phyloP scores from a whole-genome alignment of 2,329 filamentous ascomycete species.

The Thermochaetoides dissita region DNA sequence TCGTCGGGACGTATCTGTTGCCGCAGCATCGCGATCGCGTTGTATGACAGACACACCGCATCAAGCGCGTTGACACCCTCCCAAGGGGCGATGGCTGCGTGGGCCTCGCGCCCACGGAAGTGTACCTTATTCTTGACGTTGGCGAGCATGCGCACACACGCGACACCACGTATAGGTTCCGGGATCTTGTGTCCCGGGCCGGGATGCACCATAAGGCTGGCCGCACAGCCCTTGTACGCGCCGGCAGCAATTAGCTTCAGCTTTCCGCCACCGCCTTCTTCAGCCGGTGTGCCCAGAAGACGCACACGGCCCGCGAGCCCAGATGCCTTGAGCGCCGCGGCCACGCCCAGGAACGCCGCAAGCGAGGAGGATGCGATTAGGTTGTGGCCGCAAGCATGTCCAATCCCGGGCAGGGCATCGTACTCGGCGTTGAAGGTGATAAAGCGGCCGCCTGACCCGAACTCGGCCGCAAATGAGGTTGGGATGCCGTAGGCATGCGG shows the following conservation, averaged over 20 bases:
- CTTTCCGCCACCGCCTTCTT: constrained; percentile 31
- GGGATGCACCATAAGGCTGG: constrained; percentile 29
- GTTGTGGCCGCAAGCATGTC: constrained; percentile 33
- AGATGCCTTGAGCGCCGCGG: constrained; percentile 20
- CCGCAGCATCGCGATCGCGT: constrained; percentile 29
- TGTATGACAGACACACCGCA: constrained; percentile 28
- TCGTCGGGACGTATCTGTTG: constrained; percentile 35
- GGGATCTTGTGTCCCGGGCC: constrained; percentile 14
- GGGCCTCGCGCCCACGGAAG: constrained; percentile 31
- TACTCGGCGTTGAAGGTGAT: constrained; percentile 32
- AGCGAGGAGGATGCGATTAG: constrained; percentile 29
- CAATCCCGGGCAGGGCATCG: constrained; percentile 33
- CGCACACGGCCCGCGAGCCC: constrained; percentile 22
- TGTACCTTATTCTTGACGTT: constrained; percentile 23
- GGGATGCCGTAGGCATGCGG: constrained; percentile 35
- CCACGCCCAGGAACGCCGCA: constrained; percentile 26
- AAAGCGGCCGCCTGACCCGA: constrained; percentile 27
- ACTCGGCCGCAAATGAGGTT: constrained; percentile 36
- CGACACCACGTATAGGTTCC: constrained; percentile 11
- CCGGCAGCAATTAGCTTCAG: constrained; percentile 21
- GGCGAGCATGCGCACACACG: constrained; percentile 17
- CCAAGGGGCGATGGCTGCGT: constrained; percentile 35
- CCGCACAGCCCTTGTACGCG: constrained; percentile 20
- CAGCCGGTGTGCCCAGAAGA: constrained; percentile 29
- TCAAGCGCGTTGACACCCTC: constrained; percentile 37